Percentiles rank a stretch among this genome's conserved stretches.
phyloP scores from a whole-genome alignment of 1,139 yeast species.

The Ogataea hybrid region DNA sequence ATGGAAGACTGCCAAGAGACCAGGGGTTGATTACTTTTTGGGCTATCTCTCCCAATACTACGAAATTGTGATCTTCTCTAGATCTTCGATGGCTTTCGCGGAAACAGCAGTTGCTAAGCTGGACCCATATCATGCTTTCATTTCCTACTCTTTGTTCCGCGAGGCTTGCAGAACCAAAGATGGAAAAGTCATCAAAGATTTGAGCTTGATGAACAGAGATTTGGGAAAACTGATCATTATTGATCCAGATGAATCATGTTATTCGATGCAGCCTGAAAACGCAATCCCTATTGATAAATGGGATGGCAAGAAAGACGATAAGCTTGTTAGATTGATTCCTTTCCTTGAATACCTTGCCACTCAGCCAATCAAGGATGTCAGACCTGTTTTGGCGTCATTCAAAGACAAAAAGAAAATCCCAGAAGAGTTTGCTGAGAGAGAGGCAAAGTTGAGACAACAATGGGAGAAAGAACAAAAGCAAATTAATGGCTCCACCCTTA shows the following conservation, averaged over 20 bases:
- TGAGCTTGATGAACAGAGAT: slow-evolving; percentile 88
- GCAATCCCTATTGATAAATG: slow-evolving; percentile 81
- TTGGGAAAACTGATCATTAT: slow-evolving; percentile 74
- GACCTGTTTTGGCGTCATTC: slow-evolving; percentile 80
- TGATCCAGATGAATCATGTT: slow-evolving; percentile 74
- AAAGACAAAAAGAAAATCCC: slow-evolving; percentile 60
- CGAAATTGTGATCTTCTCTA: slow-evolving; percentile 88
- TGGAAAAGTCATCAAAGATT: slow-evolving; percentile 83
- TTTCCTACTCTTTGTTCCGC: slow-evolving; percentile 83
- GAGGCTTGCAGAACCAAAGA: slow-evolving; percentile 92
- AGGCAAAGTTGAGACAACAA: slow-evolving; percentile 64
- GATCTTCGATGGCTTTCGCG: slow-evolving; percentile 81
- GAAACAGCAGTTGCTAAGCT: slow-evolving; percentile 83
- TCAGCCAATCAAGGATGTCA: slow-evolving; percentile 84
- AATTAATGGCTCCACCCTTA: slow-evolving; percentile 20
- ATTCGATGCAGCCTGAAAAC: slow-evolving; percentile 86
- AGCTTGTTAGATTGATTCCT: slow-evolving; percentile 77
- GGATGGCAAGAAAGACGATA: slow-evolving; percentile 84
- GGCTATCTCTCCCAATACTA: slow-evolving; percentile 94
- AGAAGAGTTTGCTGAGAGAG: slow-evolving; percentile 81
- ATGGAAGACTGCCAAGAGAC: slow-evolving; percentile 99
- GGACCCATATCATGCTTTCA: slow-evolving; percentile 89
- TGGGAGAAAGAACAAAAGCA: slow-evolving; percentile 61
- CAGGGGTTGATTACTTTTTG: slow-evolving; percentile 94
- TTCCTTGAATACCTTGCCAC: slow-evolving; percentile 94